Base-by-base conservation (phyloP, 2,329 filamentous ascomycete genomes). In the Leptographium radiaticola region DNA sequence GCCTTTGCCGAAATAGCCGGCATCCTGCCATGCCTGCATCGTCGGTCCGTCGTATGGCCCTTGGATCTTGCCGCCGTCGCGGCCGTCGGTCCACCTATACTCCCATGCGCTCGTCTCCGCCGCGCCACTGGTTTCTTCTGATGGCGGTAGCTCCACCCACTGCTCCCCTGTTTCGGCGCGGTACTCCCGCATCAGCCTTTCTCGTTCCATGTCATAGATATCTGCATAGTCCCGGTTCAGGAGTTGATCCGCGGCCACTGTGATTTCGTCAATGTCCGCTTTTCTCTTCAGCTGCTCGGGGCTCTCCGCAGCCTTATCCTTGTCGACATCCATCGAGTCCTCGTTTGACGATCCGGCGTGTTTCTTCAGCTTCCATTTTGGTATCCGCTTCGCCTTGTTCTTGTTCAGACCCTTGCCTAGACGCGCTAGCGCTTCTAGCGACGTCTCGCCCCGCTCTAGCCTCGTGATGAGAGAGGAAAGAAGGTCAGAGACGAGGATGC, bases 21-120 rank as follows among this genome's bases (percentile, higher is more conserved):
- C 89, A 58, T 87, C 82, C 60, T 86, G 82, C 93, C 93, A 98
- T 2, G 87, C 86, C 62, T 83, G 80, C 93, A 98, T 97, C 40
- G 85, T 91, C 6, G 76, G 67, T 9, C 77, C 80, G 64, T 96
- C 89, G 66, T 89, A 98, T 0, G 93, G 91, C 0, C 93, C 93
- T 67, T 98, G 89, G 55, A 79, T 78, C 49, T 80, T 77, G 12
- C 80, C 87, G 33, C 81, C 86, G 63, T 95, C 91, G 43, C 89
- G 77, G 18, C 87, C 88, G 66, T 95, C 89, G 42, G 82, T 84
- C 93, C 93, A 98, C 55, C 88, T 79, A 66, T 89, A 98, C 68
- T 97, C 87, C 90, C 91, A 98, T 74, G 80, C 78, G 56, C 62
- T 70, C 18, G 25, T 30, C 34, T 54, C 51, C 6, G 44, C 46